Percentiles rank a stretch among this genome's conserved stretches.
phyloP scores from a whole-genome alignment of 2,329 filamentous ascomycete genomes.

The Colletotrichum spinosum region DNA sequence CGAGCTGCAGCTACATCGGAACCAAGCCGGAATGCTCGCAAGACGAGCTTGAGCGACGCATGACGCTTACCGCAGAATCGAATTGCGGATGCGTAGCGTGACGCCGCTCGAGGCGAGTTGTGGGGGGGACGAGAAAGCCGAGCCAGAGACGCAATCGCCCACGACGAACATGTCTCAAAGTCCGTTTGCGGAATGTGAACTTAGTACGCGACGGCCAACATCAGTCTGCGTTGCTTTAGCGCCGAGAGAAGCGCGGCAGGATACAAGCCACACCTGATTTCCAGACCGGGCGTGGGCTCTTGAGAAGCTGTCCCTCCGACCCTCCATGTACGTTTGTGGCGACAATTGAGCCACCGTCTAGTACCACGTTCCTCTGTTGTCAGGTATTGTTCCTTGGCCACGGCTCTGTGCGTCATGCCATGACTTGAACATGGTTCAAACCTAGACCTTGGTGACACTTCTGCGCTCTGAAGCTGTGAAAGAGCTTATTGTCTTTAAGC shows the following conservation, averaged over 20 bases:
- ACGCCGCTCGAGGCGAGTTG: conserved; percentile 21
- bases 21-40: conserved; percentile 17
- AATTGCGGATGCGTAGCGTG: conserved; percentile 20
- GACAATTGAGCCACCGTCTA: conserved; percentile 16
- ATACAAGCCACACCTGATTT: conserved; percentile 35
- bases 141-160: conserved; percentile 2
- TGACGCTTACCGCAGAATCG: conserved; percentile 4
- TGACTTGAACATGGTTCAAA: conserved; percentile 15
- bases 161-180: conserved; percentile 16
- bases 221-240: conserved; percentile 21
- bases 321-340: conserved; percentile 25
- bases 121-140: not conserved
- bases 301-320: conserved; percentile 6
- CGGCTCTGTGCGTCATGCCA: conserved; percentile 1
- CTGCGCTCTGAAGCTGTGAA: not conserved
- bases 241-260: conserved; percentile 18
- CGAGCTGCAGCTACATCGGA: not conserved
- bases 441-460: conserved; percentile 9
- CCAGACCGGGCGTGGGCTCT: conserved; percentile 14
- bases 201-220: conserved; percentile 25
- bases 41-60: not conserved
- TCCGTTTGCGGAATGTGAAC: conserved; percentile 33
- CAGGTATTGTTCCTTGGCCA: not conserved
- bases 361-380: conserved; percentile 18
- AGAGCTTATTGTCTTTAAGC: conserved; percentile 3